These are phyloP conservation scores for Ogataea polymorpha DNA, from an alignment of 805 yeast species.

Conservation along the genomic window DNA sequence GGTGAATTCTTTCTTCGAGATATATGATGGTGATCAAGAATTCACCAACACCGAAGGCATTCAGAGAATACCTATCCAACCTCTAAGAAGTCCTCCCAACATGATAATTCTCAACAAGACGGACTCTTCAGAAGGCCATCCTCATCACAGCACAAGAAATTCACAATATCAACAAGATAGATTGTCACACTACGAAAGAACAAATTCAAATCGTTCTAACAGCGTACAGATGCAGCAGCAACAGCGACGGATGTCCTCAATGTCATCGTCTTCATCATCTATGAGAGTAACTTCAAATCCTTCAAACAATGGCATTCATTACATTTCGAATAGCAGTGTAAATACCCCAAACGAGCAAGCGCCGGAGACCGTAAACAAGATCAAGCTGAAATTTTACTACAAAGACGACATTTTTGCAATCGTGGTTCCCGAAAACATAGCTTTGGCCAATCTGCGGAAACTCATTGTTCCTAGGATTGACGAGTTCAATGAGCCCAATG, in stretches of 20 bases:
- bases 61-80: slow-evolving; percentile 24
- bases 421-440: slow-evolving; percentile 26
- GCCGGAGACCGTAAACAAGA: slow-evolving; percentile 32
- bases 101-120: slow-evolving; percentile 26
- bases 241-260: slow-evolving; percentile 18
- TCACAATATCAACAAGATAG: slow-evolving; percentile 50
- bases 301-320: background rate
- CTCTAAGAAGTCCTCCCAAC: slow-evolving; percentile 31
- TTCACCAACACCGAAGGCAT: slow-evolving; percentile 17
- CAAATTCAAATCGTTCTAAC: slow-evolving; percentile 22
- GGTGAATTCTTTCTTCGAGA: slow-evolving; percentile 68
- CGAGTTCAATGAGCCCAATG: slow-evolving; percentile 26
- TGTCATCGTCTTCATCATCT: slow-evolving; percentile 21
- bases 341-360: background rate
- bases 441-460: slow-evolving; percentile 25
- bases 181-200: slow-evolving; percentile 46
- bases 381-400: slow-evolving; percentile 71
- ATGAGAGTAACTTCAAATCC: slow-evolving; percentile 17
- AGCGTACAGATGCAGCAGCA: slow-evolving; percentile 22
- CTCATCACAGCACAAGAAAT: slow-evolving; percentile 21
- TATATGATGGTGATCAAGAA: slow-evolving; percentile 63
- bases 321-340: slow-evolving; percentile 1
- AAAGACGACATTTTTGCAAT: slow-evolving; percentile 81
- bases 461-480: slow-evolving; percentile 31
- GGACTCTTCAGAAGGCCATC: slow-evolving; percentile 12